phyloP scores from a whole-genome alignment of 2,329 filamentous ascomycete genomes.

The Pseudocercospora fuligena region DNA sequence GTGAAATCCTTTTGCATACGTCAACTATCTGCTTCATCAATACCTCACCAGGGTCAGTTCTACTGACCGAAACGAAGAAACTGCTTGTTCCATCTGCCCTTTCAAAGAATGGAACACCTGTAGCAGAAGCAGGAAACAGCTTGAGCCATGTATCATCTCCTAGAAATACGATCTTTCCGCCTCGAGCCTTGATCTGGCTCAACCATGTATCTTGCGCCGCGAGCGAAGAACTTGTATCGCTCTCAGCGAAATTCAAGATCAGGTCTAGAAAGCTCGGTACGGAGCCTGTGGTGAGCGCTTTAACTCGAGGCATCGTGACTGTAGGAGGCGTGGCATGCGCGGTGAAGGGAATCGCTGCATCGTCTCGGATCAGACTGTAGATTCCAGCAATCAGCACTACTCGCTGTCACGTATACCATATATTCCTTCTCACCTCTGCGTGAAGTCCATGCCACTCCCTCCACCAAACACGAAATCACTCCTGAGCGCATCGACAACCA shows the following conservation, averaged over 20 bases:
- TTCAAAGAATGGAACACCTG: conserved; percentile 65
- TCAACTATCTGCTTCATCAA: conserved; percentile 19
- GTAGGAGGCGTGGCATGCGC: conserved; percentile 96
- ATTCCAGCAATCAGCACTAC: neutral
- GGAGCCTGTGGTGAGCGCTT: conserved; percentile 95
- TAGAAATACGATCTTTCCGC: conserved; percentile 86
- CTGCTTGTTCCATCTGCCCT: conserved; percentile 91
- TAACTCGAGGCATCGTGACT: conserved; percentile 96
- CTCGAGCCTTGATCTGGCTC: conserved; percentile 81
- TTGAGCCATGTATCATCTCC: conserved; percentile 99
- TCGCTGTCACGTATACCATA: neutral
- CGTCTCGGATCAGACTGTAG: conserved; percentile 78
- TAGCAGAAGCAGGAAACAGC: conserved; percentile 70
- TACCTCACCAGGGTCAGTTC: conserved; percentile 39
- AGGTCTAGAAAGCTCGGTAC: conserved; percentile 98
- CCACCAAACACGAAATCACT: conserved; percentile 92
- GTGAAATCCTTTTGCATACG: conserved; percentile 77
- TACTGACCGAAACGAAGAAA: conserved; percentile 92
- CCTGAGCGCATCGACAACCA: conserved; percentile 94
- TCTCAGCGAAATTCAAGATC: conserved; percentile 94
- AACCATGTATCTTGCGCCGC: conserved; percentile 94
- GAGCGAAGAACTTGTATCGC: conserved; percentile 85
- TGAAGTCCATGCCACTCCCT: conserved; percentile 81
- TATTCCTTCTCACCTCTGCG: conserved; percentile 71
- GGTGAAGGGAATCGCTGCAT: conserved; percentile 87